Conservation (phyloP, 495 filamentous ascomycete species). For the Penicillium chermesinum region DNA sequence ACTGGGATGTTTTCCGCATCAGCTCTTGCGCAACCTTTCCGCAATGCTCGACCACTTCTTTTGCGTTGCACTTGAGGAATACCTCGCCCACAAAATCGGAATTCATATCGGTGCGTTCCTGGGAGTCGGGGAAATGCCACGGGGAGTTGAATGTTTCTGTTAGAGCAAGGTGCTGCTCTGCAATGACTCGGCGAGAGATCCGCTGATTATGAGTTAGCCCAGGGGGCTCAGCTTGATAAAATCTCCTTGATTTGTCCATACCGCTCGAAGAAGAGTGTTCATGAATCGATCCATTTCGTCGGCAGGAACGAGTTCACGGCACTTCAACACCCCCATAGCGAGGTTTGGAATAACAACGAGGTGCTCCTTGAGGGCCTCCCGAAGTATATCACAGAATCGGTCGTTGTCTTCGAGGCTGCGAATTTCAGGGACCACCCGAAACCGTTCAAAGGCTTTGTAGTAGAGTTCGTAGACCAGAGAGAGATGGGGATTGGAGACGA, state of each 20-base stretch:
- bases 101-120: constrained; percentile 56
- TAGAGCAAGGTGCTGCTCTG: constrained; percentile 94
- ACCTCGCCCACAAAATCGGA: constrained; percentile 92
- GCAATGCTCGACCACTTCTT: constrained; percentile 81
- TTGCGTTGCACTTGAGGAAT: constrained; percentile 88
- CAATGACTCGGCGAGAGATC: constrained; percentile 93
- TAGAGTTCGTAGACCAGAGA: constrained; percentile 95
- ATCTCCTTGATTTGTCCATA: constrained; percentile 51
- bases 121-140: constrained; percentile 83
- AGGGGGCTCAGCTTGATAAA: not conserved
- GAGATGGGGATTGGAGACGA: constrained; percentile 91
- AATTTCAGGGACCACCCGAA: constrained; percentile 78
- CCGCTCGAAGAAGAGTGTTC: constrained; percentile 86
- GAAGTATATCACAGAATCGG: constrained; percentile 73
- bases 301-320: constrained; percentile 67
- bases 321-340: constrained; percentile 90
- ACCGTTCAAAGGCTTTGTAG: constrained; percentile 87
- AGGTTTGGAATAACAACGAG: constrained; percentile 89
- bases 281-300: constrained; percentile 88
- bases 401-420: constrained; percentile 89
- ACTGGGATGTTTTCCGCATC: constrained; percentile 64
- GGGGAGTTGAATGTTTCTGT: constrained; percentile 92
- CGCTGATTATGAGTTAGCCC: constrained; percentile 44
- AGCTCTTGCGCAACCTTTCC: constrained; percentile 66
- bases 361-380: constrained; percentile 76